Base-by-base conservation (phyloP, 345 rosid species). In the Rhodamnia rubescens region DNA sequence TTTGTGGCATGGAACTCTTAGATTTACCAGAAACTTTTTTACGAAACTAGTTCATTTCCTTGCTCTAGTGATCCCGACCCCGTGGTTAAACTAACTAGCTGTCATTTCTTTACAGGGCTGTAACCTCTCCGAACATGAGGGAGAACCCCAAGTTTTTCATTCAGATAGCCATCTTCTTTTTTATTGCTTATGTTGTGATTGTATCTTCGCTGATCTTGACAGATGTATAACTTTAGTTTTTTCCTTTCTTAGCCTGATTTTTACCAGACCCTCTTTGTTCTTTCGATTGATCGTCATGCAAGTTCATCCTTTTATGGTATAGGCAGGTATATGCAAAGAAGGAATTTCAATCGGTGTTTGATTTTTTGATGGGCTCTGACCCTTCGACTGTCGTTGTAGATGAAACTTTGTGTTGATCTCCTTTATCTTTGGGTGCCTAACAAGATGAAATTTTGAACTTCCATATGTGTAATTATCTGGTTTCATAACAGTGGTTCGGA, bases 51-150 rank as follows among this genome's bases (percentile, higher is more conserved):
- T 52, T 82, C 51, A 13, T n/a, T 82, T 52, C 84, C 42, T 82
- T 51, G 84, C 57, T 82, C 53, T 69, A 18, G 24, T 9, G 78
- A 32, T 64, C 44, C 12, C 2, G 15, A 18, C 8, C 32, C 5
- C 0, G 6, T 51, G 22, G 44, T 82, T 83, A n/a, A 82, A 42
- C 29, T n/a, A 50, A 82, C 11, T 81, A 61, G 55, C 83, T 84
- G 36, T 87, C 42, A 83, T 75, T 86, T 86, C 44, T 85, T 88
- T 88, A 86, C 95, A 97, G 99, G 95, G 94, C 99, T 29, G 99
- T 98, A 83, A 93, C 99, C 52, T 96, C 99, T 27, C 99, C 99
- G 53, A 98, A 98, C 94, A 93, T 98, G 99, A 93, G 99, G 89
- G 99, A 96, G 90, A 98, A 96, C 89, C 99, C 99, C 49, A 95